Base-by-base conservation (phyloP, 495 filamentous ascomycete species). In the Polyplosphaeria fusca region DNA sequence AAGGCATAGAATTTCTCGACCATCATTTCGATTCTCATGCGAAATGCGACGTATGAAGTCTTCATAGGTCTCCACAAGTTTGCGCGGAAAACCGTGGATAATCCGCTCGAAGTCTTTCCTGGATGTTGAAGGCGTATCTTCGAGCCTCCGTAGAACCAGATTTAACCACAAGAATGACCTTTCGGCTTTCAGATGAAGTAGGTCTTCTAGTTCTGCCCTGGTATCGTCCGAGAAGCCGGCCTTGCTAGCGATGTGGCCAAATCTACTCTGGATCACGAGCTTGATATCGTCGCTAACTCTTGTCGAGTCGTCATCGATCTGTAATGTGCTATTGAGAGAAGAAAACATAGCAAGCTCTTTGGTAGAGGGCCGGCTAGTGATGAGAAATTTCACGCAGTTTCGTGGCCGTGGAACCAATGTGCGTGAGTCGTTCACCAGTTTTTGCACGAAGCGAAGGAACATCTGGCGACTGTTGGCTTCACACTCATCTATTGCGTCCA, bases 401-500 rank as follows among this genome's bases (percentile, higher is more conserved):
- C 16, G 46, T 20, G 47, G 38, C 14, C 18, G 47, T 11, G 24
- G 20, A 43, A 13, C 14, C 24, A 19, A 24, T 7, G 5, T 11
- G 24, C 27, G 46, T 2, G 55, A 19, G 5, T 32, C 47, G 3
- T 58, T 12, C 38, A 58, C 55, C 32, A 60, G 41, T 16, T 54
- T 28, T 19, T n/a, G 46, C 5, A 53, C 37, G 3, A 39, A n/a
- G 3, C 46, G 11, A 19, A 55, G 44, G 19, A 61, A 50, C 14
- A 12, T 49, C 20, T 18, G 16, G 4, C 52, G 51, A 2, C 41
- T 62, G 20, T 11, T 16, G n/a, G 35, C 49, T 42, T 63, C 55
- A 30, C 60, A 63, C 45, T 63, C 60, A 58, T 63, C 60, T 19
- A 63, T 58, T 16, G 47, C 60, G 32, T 63, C 60, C n/a, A 63